These are phyloP conservation scores for Panicum hallii DNA, from an alignment of 202 grass and related monocot species.

Conservation along the genomic window DNA sequence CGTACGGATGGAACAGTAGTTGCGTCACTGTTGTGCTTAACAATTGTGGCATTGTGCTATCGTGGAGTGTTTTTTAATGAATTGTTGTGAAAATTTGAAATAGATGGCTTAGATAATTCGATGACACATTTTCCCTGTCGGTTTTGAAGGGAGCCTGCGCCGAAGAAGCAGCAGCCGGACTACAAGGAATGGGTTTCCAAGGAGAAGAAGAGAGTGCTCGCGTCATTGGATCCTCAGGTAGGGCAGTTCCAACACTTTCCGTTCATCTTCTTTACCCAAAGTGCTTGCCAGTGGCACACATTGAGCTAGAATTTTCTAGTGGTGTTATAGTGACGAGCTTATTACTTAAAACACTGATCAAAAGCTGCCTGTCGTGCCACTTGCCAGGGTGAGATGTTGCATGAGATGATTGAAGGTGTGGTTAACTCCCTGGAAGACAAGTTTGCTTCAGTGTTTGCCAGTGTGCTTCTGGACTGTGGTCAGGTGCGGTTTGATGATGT, in stretches of 20 bases:
- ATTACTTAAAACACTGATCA: constrained; percentile 28
- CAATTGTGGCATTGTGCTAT: constrained; percentile 5
- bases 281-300: not conserved
- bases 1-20: not conserved
- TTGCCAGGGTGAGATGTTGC: constrained; percentile 71
- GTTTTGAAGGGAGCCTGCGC: constrained; percentile 62
- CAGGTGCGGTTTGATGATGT: constrained; percentile 65
- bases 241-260: not conserved
- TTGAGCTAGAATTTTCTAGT: not conserved
- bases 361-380: not conserved
- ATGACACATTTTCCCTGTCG: not conserved
- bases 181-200: constrained; percentile 46
- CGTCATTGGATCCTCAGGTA: constrained; percentile 71
- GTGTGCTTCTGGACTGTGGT: constrained; percentile 57
- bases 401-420: constrained; percentile 65
- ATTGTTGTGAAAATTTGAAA: constrained; percentile 8
- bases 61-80: not conserved
- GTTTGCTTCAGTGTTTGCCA: constrained; percentile 52
- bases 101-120: not conserved
- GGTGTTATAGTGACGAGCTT: not conserved
- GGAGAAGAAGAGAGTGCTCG: constrained; percentile 68
- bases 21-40: not conserved
- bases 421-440: constrained; percentile 58
- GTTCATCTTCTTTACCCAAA: constrained; percentile 2
- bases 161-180: constrained; percentile 40